Conservation (phyloP, 805 yeast genomes). For the Lipomyces yamadae region DNA sequence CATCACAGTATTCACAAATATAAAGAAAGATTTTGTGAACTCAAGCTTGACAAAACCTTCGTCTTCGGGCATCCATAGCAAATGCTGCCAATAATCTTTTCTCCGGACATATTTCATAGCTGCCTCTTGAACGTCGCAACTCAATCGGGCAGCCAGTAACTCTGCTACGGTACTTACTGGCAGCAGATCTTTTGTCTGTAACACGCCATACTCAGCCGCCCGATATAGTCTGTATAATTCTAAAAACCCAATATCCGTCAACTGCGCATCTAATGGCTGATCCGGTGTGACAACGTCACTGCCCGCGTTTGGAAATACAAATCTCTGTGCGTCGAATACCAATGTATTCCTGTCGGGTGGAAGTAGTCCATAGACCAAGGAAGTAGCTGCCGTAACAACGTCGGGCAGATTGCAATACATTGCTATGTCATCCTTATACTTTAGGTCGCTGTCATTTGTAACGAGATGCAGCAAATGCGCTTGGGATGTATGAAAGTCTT, state of each 20-base stretch:
- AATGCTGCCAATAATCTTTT: constrained; percentile 7
- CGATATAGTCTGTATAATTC: background rate
- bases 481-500: constrained; percentile 47
- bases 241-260: background rate
- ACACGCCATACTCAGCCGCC: background rate
- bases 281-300: background rate
- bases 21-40: background rate
- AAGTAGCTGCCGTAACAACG: background rate
- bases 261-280: background rate
- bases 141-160: background rate
- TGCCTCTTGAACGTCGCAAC: background rate
- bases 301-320: background rate
- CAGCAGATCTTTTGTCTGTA: background rate
- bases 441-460: background rate
- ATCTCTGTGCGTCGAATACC: background rate
- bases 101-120: constrained; percentile 2
- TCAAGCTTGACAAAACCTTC: background rate
- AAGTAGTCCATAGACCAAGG: background rate
- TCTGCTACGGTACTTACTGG: background rate
- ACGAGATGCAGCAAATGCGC: background rate
- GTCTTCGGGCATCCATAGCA: constrained; percentile 5
- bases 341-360: background rate
- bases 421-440: background rate
- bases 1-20: constrained; percentile 1
- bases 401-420: background rate